Base-by-base conservation (phyloP, 225 moss, liverwort and hornwort species). In the Lunularia cruciata region DNA sequence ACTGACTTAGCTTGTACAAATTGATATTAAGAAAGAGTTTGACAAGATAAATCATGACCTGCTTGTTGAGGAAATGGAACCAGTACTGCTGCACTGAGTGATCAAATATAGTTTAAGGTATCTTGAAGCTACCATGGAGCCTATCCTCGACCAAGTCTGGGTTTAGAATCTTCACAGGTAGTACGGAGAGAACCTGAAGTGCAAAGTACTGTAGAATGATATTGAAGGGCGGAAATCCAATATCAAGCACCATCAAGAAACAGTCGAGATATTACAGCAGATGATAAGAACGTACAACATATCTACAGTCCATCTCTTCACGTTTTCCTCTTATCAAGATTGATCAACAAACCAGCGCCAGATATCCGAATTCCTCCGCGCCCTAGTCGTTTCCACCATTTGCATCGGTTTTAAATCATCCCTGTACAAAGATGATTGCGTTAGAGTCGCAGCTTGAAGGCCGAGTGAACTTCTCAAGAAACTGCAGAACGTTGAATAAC, bases 301-400 rank as follows among this genome's bases (percentile, higher is more conserved):
- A 40, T 26, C 43, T 63, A 38, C 1, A 42, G 26, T 63, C 40
- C 40, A 45, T 42, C 26, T 26, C 34, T 28, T 42, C 45, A 45
- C 14, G 43, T 40, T 63, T 38, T 40, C 4, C 13, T 9, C 37
- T 63, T 63, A 23, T n/a, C 15, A 15, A 43, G 6, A 6, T n/a
- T 15, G 4, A 27, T 37, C 63, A 38, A 63, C 63, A 42, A 63
- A 42, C 63, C 63, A 63, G 63, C 43, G 63, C 63, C 45, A 63
- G 39, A 63, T 40, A 43, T 63, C 63, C 40, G 19, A 63, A 23
- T 63, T 37, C 38, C 63, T 40, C 25, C 39, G 37, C 28, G 63
- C 63, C 28, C 39, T 63, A 34, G 40, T 63, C 39, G 13, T 63
- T 40, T 63, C 63, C 40, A 63, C 63, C 58, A 58, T 58, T 58